Base-by-base conservation (phyloP, 1,139 yeast species). In the Yamadazyma diospyri region DNA sequence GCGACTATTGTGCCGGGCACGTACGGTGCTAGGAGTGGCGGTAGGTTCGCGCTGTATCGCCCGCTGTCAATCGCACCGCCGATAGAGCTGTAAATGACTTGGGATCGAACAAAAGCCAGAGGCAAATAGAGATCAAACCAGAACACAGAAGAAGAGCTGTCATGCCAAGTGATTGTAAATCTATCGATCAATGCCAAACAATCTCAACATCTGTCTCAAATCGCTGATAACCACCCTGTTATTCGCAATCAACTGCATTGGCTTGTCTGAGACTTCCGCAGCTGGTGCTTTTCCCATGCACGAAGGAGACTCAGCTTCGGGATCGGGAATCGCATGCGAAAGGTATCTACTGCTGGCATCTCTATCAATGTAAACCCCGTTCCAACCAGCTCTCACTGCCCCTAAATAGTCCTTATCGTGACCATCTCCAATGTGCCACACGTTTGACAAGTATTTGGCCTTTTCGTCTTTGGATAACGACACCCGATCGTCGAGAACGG, bases 391-490 rank as follows among this genome's bases (percentile, higher is more conserved):
- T 18, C 56, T 53, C 8, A 61, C 55, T 0, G 79, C 63, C 1
- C 78, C 83, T 10, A 62, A 45, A 38, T 73, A 62, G 47, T 81
- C 89, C 33, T 74, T 69, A 11, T 55, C 55, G 25, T 65, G 52
- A 39, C 72, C 76, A 50, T 81, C 88, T 0, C 89, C 89, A 25
- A 80, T 59, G 48, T 81, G 89, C 84, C 84, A 80, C 36, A 68
- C 52, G 29, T 51, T 46, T 23, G 57, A 42, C 17, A 56, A 38
- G 35, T 41, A 54, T 18, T 24, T 35, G 9, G 45, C 27, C 33
- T 40, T 39, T 2, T 41, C 45, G 4, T 39, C 34, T 18, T 25
- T 34, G 2, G 36, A 20, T 11, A 21, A 11, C 6, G 24, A 9
- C 1, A 35, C 35, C 3, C 16, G 10, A n/a, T 27, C 12, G 16